These are phyloP conservation scores for Quercus dentata DNA, from an alignment of 306 rosid genomes.

Conservation along the genomic window DNA sequence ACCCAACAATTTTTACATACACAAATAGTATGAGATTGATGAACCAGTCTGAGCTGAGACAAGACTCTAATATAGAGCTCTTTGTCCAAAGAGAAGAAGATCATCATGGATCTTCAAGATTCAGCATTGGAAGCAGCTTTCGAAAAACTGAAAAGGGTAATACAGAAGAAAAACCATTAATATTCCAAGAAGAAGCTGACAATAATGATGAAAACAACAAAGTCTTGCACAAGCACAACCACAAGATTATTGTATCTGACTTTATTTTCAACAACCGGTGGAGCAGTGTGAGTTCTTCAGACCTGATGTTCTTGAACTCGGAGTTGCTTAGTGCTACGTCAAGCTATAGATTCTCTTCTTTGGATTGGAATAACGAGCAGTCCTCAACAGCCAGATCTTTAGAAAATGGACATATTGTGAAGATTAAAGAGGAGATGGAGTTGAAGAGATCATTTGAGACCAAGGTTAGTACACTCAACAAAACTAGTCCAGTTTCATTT, in stretches of 20 bases:
- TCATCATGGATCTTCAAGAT: conserved; percentile 59
- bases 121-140: conserved; percentile 86
- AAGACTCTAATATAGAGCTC: conserved; percentile 71
- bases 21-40: conserved; percentile 70
- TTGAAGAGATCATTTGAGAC: conserved; percentile 63
- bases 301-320: conserved; percentile 75
- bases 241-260: conserved; percentile 71
- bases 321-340: conserved; percentile 63
- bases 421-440: conserved; percentile 64
- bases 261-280: conserved; percentile 74
- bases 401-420: conserved; percentile 38
- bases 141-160: conserved; percentile 43
- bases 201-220: conserved; percentile 22
- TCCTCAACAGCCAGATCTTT: neutral
- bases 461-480: conserved; percentile 36
- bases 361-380: conserved; percentile 19
- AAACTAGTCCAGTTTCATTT: conserved; percentile 28
- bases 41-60: conserved; percentile 38
- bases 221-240: conserved; percentile 63
- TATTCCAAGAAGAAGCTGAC: conserved; percentile 21
- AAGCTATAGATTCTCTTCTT: conserved; percentile 55
- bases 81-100: conserved; percentile 85
- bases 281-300: conserved; percentile 89
- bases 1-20: conserved; percentile 42
- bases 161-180: conserved; percentile 46